Conservation (phyloP, 2,329 filamentous ascomycete genomes). For the Leptographium galeiforme region DNA sequence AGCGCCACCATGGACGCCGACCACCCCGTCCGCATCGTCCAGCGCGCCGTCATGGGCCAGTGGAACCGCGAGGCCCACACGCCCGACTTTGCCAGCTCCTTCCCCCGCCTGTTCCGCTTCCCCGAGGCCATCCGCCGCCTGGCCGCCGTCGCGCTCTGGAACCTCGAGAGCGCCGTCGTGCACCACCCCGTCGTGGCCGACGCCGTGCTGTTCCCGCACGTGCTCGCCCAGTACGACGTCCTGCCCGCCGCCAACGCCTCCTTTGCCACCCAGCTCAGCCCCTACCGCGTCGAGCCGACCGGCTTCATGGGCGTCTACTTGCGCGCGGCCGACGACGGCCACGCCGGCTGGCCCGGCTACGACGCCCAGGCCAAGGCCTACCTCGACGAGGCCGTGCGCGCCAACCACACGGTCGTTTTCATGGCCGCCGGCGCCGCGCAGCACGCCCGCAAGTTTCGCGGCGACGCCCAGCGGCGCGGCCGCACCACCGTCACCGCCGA, state of each 20-base stretch:
- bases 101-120: slow-evolving; percentile 10
- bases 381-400: slow-evolving; percentile 18
- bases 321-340: slow-evolving; percentile 20
- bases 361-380: slow-evolving; percentile 22
- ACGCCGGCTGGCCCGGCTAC: slow-evolving; percentile 20
- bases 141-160: slow-evolving; percentile 20
- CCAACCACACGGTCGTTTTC: slow-evolving; percentile 20
- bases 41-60: slow-evolving; percentile 13
- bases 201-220: neutral
- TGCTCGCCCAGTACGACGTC: neutral
- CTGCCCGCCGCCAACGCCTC: neutral
- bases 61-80: slow-evolving; percentile 10
- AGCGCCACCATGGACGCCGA: slow-evolving; percentile 2
- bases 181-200: slow-evolving; percentile 15
- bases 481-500: slow-evolving; percentile 21
- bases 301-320: slow-evolving; percentile 25
- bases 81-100: slow-evolving; percentile 12
- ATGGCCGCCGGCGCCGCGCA: slow-evolving; percentile 20
- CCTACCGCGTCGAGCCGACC: slow-evolving; percentile 12
- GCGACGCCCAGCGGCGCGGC: slow-evolving; percentile 13
- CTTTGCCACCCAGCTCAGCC: slow-evolving; percentile 1
- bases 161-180: slow-evolving; percentile 15
- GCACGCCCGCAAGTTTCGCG: slow-evolving; percentile 17
- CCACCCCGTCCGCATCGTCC: slow-evolving; percentile 11
- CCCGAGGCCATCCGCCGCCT: slow-evolving; percentile 10